Conservation (phyloP, 371 early-diverging fungal genomes). For the Paramicrosporidium saccamoebae region DNA sequence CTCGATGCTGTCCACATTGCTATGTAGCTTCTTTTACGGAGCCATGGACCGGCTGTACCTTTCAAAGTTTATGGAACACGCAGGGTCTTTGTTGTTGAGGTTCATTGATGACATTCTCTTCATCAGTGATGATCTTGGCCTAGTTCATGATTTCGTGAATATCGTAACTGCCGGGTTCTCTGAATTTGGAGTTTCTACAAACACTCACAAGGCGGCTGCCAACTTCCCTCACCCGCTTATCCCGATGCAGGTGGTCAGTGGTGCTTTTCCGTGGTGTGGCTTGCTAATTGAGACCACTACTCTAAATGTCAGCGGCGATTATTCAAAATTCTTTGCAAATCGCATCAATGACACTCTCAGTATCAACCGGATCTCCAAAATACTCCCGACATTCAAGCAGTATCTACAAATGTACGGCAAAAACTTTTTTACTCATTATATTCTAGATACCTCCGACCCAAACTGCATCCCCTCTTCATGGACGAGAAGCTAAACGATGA, state of each 20-base stretch:
- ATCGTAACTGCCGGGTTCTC: constrained; percentile 13
- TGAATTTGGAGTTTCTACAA: constrained; percentile 17
- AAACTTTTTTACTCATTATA: no score
- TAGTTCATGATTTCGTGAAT: constrained; percentile 11
- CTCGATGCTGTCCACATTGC: constrained; percentile 33
- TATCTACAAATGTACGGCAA: no score
- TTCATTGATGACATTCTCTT: constrained; percentile 51
- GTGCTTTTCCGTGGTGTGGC: constrained; percentile 49
- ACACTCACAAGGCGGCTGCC: constrained; percentile 15
- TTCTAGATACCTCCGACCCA: no score
- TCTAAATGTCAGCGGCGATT: constrained; percentile 23
- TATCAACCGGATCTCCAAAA: no score
- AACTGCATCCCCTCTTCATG: no score
- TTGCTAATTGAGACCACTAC: constrained; percentile 17
- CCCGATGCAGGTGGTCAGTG: constrained; percentile 1
- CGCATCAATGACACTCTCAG: constrained; percentile 2
- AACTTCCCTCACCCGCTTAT: constrained; percentile 10
- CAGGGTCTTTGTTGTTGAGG: constrained; percentile 14
- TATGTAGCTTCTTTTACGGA: constrained; percentile 50
- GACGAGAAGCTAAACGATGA: no score
- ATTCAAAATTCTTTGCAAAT: constrained; percentile 5
- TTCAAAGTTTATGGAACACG: constrained; percentile 3
- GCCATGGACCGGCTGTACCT: constrained; percentile 19
- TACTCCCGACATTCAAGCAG: no score
- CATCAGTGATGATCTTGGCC: constrained; percentile 11